Conservation (phyloP, 2,329 filamentous ascomycete species). For the Hortaea werneckii region DNA sequence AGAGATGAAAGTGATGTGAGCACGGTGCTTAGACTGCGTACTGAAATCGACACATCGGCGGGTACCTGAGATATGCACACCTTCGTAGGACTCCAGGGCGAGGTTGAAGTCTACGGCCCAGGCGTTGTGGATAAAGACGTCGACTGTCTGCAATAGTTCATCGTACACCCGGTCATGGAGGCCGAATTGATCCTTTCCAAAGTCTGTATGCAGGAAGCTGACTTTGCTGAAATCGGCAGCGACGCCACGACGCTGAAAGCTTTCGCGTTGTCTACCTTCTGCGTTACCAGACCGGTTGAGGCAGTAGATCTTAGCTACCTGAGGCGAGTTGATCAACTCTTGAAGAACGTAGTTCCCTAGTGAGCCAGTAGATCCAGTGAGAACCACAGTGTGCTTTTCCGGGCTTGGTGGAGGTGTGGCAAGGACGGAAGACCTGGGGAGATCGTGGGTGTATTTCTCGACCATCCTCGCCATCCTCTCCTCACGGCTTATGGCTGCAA, state of each 20-base stretch:
- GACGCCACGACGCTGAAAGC: constrained; percentile 13
- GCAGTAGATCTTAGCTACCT: constrained; percentile 21
- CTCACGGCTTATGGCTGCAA: constrained; percentile 3
- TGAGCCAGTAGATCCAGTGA: constrained; percentile 29
- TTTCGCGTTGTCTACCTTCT: constrained; percentile 12
- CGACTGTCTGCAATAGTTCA: constrained; percentile 11
- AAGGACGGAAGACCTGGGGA: constrained; percentile 5
- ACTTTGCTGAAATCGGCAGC: constrained; percentile 13
- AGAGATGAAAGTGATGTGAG: constrained; percentile 29
- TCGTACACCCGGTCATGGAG: constrained; percentile 14
- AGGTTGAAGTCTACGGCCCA: constrained; percentile 32
- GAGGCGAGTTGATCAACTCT: constrained; percentile 16
- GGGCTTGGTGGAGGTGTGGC: background rate
- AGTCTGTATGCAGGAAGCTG: constrained; percentile 9
- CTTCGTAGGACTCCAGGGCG: constrained; percentile 22
- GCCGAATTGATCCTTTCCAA: constrained; percentile 17
- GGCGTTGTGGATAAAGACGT: constrained; percentile 27
- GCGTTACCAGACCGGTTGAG: constrained; percentile 20
- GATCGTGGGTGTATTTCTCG: constrained; percentile 18
- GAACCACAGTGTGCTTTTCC: constrained; percentile 13
- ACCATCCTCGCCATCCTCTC: constrained; percentile 20
- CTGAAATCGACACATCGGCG: constrained; percentile 20
- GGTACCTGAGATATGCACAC: constrained; percentile 20
- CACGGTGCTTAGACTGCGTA: constrained; percentile 12
- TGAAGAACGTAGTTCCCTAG: constrained; percentile 26